phyloP scores from a whole-genome alignment of 495 filamentous ascomycete species.

The Penicillium antarcticum region DNA sequence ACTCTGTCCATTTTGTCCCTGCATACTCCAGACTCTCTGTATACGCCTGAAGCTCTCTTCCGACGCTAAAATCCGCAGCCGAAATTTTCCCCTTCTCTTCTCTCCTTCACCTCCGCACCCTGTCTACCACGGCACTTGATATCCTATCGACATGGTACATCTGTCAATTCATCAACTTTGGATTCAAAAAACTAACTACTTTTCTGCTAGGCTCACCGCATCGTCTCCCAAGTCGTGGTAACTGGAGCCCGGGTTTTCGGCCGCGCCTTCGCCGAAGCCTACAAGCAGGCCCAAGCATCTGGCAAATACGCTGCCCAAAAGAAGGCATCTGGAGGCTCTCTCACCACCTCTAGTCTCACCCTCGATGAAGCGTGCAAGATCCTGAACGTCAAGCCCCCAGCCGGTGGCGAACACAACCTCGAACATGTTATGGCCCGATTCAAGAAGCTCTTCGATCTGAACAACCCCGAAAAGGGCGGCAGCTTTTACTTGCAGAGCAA shows the following conservation, averaged over 20 bases:
- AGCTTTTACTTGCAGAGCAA: slow-evolving; percentile 99
- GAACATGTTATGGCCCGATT: slow-evolving; percentile 80
- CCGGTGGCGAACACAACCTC: slow-evolving; percentile 69
- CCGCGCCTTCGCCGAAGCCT: slow-evolving; percentile 87
- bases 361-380: slow-evolving; percentile 98
- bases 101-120: slow-evolving; percentile 25
- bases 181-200: background rate
- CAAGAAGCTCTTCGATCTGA: slow-evolving; percentile 90
- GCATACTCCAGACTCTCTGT: background rate
- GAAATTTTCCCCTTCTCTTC: slow-evolving; percentile 38
- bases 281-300: slow-evolving; percentile 84
- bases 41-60: slow-evolving; percentile 10
- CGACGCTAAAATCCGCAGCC: slow-evolving; percentile 31
- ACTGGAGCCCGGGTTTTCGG: slow-evolving; percentile 87
- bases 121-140: slow-evolving; percentile 18
- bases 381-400: slow-evolving; percentile 88
- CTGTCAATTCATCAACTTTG: background rate
- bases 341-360: slow-evolving; percentile 68
- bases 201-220: slow-evolving; percentile 77
- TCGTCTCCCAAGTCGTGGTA: slow-evolving; percentile 88
- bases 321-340: slow-evolving; percentile 40
- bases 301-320: slow-evolving; percentile 72
- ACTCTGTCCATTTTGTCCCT: background rate
- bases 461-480: slow-evolving; percentile 91
- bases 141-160: slow-evolving; percentile 29